Base-by-base conservation (phyloP, 2,329 filamentous ascomycete species). In the Curvularia hawaiiensis region DNA sequence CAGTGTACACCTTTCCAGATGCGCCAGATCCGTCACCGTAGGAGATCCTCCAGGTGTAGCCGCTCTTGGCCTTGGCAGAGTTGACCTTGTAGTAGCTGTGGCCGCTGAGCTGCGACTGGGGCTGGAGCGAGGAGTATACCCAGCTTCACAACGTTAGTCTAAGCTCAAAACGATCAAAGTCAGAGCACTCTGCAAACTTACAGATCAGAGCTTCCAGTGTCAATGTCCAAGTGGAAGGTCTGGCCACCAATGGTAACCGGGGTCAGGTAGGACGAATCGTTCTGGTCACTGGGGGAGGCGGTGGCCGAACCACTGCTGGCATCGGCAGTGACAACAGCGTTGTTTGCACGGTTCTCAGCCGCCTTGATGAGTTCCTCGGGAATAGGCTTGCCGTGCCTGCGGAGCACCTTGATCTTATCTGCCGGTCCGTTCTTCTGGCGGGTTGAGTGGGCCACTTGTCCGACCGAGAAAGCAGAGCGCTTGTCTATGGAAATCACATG, bases 11-110 rank as follows among this genome's bases (percentile, higher is more conserved):
- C 48, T 83, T 82, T 41, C 89, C 89, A 45, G 75, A 79, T 18
- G 88, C 88, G 39, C 80, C 80, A 44, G 84, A 85, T 14, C 85
- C 85, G 63, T 91, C 89, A 24, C 86, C 88, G 65, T 91, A 91
- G 16, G 70, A 76, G 67, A 90, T 87, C 7, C 75, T 73, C 87
- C 87, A 90, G 24, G 75, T 80, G 61, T 79, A 77, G 22, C 83
- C 84, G 2, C 59, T 60, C 49, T 85, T 64, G 44, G 79, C 72
- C 61, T 79, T 80, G 26, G 81, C 80, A 3, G 75, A 55, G 38
- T 72, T 64, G 4, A 84, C 84, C 41, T 80, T 78, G 75, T 91
- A 91, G 65, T 85, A 72, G 39, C 75, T 69, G 65, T 90, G 88
- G 4, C 84, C 85, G 8, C 72, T 70, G 28, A 82, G 79, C 49